Conservation (phyloP, 495 filamentous ascomycete genomes). For the Neurospora sp. region DNA sequence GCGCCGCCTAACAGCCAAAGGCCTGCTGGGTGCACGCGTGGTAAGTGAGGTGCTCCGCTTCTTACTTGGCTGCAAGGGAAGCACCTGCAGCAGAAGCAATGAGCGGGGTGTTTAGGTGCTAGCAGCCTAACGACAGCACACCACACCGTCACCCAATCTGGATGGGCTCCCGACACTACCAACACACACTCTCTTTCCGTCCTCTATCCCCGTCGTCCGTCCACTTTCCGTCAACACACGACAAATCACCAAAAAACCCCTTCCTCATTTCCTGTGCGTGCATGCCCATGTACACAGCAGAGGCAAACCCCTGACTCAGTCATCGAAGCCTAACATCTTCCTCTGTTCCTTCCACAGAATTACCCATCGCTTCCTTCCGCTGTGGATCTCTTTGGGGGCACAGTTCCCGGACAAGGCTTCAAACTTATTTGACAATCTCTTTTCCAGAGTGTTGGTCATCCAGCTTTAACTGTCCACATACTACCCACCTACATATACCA, state of each 20-base stretch:
- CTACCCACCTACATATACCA: neutral
- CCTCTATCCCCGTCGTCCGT: neutral
- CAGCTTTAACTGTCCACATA: neutral
- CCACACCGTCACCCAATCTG: neutral
- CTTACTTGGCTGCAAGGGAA: neutral
- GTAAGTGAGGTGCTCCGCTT: neutral
- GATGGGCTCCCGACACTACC: neutral
- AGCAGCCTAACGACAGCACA: neutral
- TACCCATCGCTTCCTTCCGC: neutral
- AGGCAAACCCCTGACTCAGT: neutral
- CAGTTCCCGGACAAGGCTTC: neutral
- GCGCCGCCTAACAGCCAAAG: neutral
- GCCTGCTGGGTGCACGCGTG: neutral
- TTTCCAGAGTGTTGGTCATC: neutral
- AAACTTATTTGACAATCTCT: neutral
- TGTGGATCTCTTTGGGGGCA: neutral
- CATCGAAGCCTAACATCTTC: neutral
- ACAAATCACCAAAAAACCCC: neutral
- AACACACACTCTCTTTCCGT: neutral
- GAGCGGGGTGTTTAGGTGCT: neutral
- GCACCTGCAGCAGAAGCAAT: neutral
- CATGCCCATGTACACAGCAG: neutral
- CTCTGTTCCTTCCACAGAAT: neutral
- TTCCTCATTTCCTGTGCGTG: neutral
- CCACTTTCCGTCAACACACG: neutral